Evolutionary conservation across 768 basidiomycete genomes (phyloP), one percentile per base, ranked within the genome.

Genomic region (Trametes cingulata): DNA sequence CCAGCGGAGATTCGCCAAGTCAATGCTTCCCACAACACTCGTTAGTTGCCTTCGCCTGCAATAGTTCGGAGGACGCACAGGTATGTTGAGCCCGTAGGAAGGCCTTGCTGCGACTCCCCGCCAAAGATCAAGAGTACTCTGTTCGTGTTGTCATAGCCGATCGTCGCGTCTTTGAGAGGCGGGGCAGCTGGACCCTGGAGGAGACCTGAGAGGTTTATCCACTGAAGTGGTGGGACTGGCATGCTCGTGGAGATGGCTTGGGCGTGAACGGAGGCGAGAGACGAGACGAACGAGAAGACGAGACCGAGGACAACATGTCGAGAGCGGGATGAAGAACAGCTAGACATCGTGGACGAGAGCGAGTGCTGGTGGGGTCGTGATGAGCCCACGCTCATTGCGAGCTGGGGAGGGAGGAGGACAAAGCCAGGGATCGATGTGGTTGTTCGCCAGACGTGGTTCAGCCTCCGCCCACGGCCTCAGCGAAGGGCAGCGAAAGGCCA

Each of bases 81-180:
- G 68, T 83, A 88, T 1, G 90, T 91, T 63, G 83, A 77, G 0
- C 81, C 69, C 84, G 85, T 47, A 79, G 77, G 27, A 88, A 63
- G 77, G 12, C 87, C 85, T 61, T 81, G 81, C 56, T 82, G 76
- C 5, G 89, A 87, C 73, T 90, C 81, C 47, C 90, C 90, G 51
- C 90, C 90, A 67, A 91, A 92, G 52, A 92, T 79, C 65, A 92
- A 75, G 53, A 92, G 72, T 10, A 79, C 80, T 51, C 84, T 82
- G 65, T 81, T 82, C 36, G 40, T 58, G 64, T 70, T 73, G 66
- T 76, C 73, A 68, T 77, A 80, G 14, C 88, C 91, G 64, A 93
- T 85, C 35, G 86, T 80, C 7, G 88, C 83, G 66, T 89, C 86
- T 71, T 84, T 87, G 64, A 91, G 78, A 33, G 84, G 81, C 7